phyloP scores from a whole-genome alignment of 2,329 filamentous ascomycete species.

The Aspergillus intermedius region DNA sequence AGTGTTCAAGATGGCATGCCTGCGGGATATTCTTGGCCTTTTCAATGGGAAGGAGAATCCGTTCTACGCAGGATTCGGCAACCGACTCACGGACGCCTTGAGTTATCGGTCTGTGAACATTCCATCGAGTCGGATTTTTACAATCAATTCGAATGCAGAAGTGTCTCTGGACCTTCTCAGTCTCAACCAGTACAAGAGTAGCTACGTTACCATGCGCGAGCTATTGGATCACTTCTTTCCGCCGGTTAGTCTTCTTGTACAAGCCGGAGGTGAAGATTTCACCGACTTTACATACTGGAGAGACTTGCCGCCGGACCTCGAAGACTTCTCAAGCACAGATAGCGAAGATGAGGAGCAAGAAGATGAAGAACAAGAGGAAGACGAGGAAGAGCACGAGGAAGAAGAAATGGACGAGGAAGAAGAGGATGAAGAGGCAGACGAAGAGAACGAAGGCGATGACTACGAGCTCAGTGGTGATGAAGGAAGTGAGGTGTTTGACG shows the following conservation, averaged over 20 bases:
- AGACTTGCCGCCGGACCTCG: constrained; percentile 72
- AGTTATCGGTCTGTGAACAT: constrained; percentile 96
- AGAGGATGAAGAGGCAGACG: constrained; percentile 38
- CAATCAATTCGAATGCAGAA: constrained; percentile 96
- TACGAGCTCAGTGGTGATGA: constrained; percentile 32
- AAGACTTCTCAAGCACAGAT: constrained; percentile 83
- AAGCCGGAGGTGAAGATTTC: constrained; percentile 84
- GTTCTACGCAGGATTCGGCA: constrained; percentile 96
- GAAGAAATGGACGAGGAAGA: constrained; percentile 44
- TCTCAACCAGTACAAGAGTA: constrained; percentile 91
- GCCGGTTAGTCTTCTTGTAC: constrained; percentile 77
- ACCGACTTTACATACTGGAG: constrained; percentile 98
- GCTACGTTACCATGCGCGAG: constrained; percentile 94
- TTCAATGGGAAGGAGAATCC: constrained; percentile 72
- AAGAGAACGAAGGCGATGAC: constrained; percentile 42
- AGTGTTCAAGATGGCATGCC: constrained; percentile 98
- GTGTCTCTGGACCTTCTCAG: constrained; percentile 84
- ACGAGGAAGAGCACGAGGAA: constrained; percentile 43
- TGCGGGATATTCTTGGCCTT: constrained; percentile 85
- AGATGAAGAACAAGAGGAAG: constrained; percentile 45
- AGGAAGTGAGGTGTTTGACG: constrained; percentile 42
- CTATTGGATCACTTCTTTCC: constrained; percentile 98
- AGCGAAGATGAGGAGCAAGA: constrained; percentile 47
- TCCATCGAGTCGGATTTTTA: constrained; percentile 89
- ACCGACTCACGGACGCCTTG: constrained; percentile 89